Evolutionary conservation across 2,329 filamentous ascomycete species (phyloP).

Genomic region (Rhynchosporium secalis): DNA sequence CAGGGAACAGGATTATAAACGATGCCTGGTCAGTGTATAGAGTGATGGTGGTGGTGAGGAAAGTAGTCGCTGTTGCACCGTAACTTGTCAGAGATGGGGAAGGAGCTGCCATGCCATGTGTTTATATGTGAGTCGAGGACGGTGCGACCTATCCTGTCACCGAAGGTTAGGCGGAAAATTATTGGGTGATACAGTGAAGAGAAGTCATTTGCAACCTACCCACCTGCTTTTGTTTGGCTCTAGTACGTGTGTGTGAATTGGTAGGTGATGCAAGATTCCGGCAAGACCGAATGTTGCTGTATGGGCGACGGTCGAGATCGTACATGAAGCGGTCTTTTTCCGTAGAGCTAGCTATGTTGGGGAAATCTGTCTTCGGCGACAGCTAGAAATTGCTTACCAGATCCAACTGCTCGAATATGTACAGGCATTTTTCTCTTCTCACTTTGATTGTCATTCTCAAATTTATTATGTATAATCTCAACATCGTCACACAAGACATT

Average conservation of each 20-base stretch:
- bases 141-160: not conserved
- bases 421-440: no score
- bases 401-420: no score
- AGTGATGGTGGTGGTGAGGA: conserved; percentile 24
- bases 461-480: no score
- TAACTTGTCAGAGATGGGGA: conserved; percentile 5
- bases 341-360: no score
- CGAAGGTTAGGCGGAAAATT: not conserved
- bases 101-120: conserved; percentile 2
- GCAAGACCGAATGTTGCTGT: not conserved
- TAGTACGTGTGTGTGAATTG: not conserved
- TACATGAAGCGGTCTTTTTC: not conserved
- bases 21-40: conserved; percentile 2
- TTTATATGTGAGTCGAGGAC: not conserved
- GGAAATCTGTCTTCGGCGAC: no score
- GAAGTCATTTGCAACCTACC: not conserved
- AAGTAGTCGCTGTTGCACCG: conserved; percentile 20
- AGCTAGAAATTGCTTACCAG: no score
- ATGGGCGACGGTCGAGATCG: not conserved
- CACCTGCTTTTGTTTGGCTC: not conserved
- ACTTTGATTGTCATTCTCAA: no score
- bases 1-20: conserved; percentile 15
- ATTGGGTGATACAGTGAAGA: not conserved
- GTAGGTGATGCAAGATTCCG: not conserved
- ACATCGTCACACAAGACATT: no score